Evolutionary conservation across 768 basidiomycete species (phyloP).

Genomic region (Mrakia gelida): DNA sequence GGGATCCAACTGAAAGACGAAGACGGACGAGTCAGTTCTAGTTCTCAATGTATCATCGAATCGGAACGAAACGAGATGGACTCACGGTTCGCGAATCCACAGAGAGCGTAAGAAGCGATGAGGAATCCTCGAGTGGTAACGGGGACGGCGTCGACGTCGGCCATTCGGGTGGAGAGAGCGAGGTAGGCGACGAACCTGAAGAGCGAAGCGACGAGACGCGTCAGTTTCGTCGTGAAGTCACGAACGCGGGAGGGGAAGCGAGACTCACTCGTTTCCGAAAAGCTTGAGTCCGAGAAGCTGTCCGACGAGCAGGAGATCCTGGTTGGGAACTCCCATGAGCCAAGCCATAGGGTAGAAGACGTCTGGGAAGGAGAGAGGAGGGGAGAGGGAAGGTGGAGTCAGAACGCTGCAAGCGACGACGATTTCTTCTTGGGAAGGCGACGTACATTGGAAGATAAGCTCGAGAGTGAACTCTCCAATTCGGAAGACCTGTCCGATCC

Average conservation of each 20-base stretch:
- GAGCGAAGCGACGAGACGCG: too few species aligned
- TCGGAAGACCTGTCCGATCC: constrained; percentile 81
- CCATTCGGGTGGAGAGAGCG: background rate
- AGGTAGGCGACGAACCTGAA: constrained; percentile 22
- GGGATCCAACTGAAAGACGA: constrained; percentile 50
- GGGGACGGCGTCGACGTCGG: background rate
- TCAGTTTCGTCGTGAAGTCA: too few species aligned
- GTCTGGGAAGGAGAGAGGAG: constrained; percentile 43
- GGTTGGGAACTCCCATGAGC: constrained; percentile 51
- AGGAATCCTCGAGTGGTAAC: constrained; percentile 65
- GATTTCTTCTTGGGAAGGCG: too few species aligned
- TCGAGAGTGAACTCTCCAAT: constrained; percentile 69
- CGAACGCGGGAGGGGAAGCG: too few species aligned
- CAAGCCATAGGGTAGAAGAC: constrained; percentile 83
- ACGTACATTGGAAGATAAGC: constrained; percentile 63
- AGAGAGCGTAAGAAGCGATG: constrained; percentile 80
- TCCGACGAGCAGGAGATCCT: constrained; percentile 61
- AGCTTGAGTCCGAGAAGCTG: constrained; percentile 80
- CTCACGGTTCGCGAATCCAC: constrained; percentile 74
- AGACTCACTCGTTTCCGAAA: constrained; percentile 48
- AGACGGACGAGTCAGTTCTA: background rate
- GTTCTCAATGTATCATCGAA: background rate
- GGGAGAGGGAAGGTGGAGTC: background rate
- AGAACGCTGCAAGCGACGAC: background rate
- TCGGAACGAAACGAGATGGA: background rate